phyloP scores from a whole-genome alignment of 805 yeast species.

The Cyberlindnera japonica region DNA sequence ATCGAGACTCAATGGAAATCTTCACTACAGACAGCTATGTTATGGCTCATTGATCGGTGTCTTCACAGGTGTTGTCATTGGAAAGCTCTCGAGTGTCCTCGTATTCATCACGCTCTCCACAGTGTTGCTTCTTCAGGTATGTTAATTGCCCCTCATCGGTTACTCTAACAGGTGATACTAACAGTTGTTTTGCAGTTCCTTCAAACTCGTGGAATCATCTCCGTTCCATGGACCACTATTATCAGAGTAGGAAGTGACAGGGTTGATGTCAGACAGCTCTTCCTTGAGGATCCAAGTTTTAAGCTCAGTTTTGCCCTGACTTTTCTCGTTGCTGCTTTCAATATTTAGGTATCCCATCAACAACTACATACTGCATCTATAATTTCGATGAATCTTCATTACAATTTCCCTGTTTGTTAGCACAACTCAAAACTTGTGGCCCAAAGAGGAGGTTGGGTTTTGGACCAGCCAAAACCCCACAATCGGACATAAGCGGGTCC shows the following conservation, averaged over 20 bases:
- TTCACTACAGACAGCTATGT: slow-evolving; percentile 55
- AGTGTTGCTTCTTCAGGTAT: slow-evolving; percentile 31
- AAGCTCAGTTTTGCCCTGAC: slow-evolving; percentile 52
- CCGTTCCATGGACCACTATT: slow-evolving; percentile 38
- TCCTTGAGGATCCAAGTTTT: slow-evolving; percentile 59
- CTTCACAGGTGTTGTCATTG: slow-evolving; percentile 52
- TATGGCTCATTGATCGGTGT: slow-evolving; percentile 60
- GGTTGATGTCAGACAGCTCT: slow-evolving; percentile 46
- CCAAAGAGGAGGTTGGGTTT: no score
- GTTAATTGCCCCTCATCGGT: slow-evolving; percentile 2
- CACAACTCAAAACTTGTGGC: no score
- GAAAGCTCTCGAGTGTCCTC: slow-evolving; percentile 53
- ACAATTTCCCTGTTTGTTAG: no score
- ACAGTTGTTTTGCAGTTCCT: no score
- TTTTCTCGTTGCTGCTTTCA: slow-evolving; percentile 59
- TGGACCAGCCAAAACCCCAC: no score
- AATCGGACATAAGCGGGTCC: no score
- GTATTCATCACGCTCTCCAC: slow-evolving; percentile 46
- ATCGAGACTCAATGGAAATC: slow-evolving; percentile 38
- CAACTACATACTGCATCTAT: no score
- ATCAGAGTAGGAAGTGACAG: slow-evolving; percentile 35
- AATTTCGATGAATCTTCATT: no score
- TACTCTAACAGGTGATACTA: no score
- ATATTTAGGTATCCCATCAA: slow-evolving; percentile 32
- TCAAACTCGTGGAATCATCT: slow-evolving; percentile 50